Base-by-base conservation (phyloP, 306 rosid species). In the Albizia julibrissin region DNA sequence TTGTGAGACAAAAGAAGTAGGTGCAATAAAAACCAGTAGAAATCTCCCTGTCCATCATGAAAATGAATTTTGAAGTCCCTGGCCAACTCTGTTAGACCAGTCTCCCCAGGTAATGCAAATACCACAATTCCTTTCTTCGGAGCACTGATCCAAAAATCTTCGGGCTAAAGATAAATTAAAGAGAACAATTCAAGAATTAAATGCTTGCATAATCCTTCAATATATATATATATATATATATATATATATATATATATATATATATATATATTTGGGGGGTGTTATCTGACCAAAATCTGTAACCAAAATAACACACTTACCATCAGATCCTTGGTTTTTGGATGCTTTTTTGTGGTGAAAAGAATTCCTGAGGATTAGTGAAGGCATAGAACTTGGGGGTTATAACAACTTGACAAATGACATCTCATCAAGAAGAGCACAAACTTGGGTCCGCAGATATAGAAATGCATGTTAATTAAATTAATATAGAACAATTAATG, bases 1-100 rank as follows among this genome's bases (percentile, higher is more conserved):
- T 74, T 37, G 19, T 58, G 46, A 39, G 44, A 0, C 46, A 50
- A 79, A 47, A 76, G 37, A 78, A 75, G 66, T 56, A 71, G 52
- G 42, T 67, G 77, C 72, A 46, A 15, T 18, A 81, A 87, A 56
- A 77, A 96, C 99, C 95, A 96, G 91, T 91, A 96, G 88, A 96
- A 96, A 86, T 96, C 99, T 87, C 99, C 99, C 71, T 89, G 98
- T 44, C 97, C 92, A 49, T 93, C 97, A 24, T 92, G 91, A 75
- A 96, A 96, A 74, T 92, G 90, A 82, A 96, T 87, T 89, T 92
- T 96, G 92, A 92, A 93, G 89, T 95, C 98, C 85, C 99, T 98
- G 70, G 16, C 79, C 78, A 95, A 79, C 88, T 92, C 97, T 2
- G 99, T 83, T 80, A 95, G 78, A 80, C 99, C 98, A 49, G 94